Evolutionary conservation across 1,139 yeast genomes (phyloP).

Genomic region (Groenewaldozyma auringiensis): DNA sequence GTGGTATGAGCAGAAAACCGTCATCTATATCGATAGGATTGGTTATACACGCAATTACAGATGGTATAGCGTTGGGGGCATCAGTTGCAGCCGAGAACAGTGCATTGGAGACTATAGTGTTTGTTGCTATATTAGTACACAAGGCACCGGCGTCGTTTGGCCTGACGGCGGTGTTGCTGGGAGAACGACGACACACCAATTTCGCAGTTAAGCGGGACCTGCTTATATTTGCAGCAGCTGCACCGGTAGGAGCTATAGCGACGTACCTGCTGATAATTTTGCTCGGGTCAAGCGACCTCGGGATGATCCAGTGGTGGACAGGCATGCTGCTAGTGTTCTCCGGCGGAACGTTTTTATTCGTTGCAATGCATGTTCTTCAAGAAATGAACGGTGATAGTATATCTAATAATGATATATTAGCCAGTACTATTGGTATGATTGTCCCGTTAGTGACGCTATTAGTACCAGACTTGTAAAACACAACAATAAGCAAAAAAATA

Average conservation of each 20-base stretch:
- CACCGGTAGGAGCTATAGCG: constrained; percentile 46
- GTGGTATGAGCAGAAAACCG: constrained; percentile 2
- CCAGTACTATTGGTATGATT: constrained; percentile 29
- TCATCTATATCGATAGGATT: constrained; percentile 48
- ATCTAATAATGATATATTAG: constrained; percentile 7
- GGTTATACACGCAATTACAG: constrained; percentile 59
- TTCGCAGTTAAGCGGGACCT: constrained; percentile 38
- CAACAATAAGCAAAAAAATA: background rate
- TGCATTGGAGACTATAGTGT: constrained; percentile 45
- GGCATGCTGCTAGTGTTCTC: constrained; percentile 51
- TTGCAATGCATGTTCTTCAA: constrained; percentile 56
- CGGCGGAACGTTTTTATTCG: constrained; percentile 68
- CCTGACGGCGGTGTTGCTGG: constrained; percentile 49
- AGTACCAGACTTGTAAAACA: constrained; percentile 24
- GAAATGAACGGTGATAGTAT: constrained; percentile 26
- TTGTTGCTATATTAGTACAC: constrained; percentile 57
- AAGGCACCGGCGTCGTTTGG: constrained; percentile 74
- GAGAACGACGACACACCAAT: constrained; percentile 24
- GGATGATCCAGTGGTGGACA: constrained; percentile 36
- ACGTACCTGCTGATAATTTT: constrained; percentile 38
- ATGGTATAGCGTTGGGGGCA: constrained; percentile 70
- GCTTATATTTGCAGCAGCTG: constrained; percentile 42
- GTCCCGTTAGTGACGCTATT: constrained; percentile 29
- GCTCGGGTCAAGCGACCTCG: constrained; percentile 24
- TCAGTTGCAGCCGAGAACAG: constrained; percentile 43